Evolutionary conservation across 108 stramenopile genomes (phyloP), one percentile per base, ranked within the genome.

Genomic region (Skeletonema tropicum): DNA sequence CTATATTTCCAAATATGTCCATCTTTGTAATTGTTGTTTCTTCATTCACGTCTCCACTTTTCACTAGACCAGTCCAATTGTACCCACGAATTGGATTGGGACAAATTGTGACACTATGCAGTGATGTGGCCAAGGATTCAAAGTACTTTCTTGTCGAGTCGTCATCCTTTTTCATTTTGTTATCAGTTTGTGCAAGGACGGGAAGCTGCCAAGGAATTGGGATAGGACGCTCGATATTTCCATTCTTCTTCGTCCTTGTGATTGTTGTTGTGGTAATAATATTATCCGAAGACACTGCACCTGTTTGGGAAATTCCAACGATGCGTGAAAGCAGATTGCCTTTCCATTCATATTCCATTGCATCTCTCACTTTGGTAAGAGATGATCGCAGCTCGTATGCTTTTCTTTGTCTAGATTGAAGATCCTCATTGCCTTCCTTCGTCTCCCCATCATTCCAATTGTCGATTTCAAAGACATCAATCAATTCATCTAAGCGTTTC

Each of bases 1-100:
- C 61, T 30, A 49, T 19, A 65, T 60, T 19, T 2, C 62, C 76
- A 29, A 30, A 17, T 15, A 33, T 21, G n/a, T 61, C 58, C 31
- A 60, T 25, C 21, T 26, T 59, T 15, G 38, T 60, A 5, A 64
- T 55, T 12, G 58, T 48, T 30, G 15, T 66, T 30, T 74, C 69
- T 45, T 81, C 80, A 17, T 60, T 38, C 29, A 81, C 73, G 14
- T 81, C 73, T 36, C 80, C 80, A 2, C 73, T 64, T 52, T 81
- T 70, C 15, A 81, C 70, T 48, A 81, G 36, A 32, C 42, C 72
- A 57, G 46, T 61, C 80, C 80, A 81, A 64, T 81, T 59, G 42
- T 74, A 81, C 17, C 80, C 80, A n/a, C 80, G 73, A 42, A 81
- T 81, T n/a, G 80, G 80, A 66, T 65, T 74, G 10, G 80, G 73